Evolutionary conservation across 2,329 filamentous ascomycete genomes (phyloP).

Genomic region (Golovinomyces cichoracearum): DNA sequence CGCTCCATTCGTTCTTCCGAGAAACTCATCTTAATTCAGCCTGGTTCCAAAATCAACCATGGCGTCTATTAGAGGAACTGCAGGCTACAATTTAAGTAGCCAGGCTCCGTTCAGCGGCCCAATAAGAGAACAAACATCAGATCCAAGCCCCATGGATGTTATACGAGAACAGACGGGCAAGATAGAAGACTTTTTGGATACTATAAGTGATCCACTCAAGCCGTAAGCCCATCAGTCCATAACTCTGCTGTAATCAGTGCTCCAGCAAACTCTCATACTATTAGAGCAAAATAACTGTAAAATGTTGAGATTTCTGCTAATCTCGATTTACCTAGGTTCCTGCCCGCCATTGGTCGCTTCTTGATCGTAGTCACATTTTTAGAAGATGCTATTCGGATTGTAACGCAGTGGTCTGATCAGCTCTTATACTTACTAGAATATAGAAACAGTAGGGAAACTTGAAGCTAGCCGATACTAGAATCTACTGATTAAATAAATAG

Average conservation of each 20-base stretch:
- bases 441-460: slow-evolving; percentile 44
- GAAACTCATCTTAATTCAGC: slow-evolving; percentile 4
- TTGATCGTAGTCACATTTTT: slow-evolving; percentile 96
- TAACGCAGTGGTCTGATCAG: slow-evolving; percentile 95
- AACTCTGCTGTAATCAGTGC: no score
- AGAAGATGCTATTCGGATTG: slow-evolving; percentile 82
- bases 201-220: slow-evolving; percentile 68
- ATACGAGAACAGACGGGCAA: slow-evolving; percentile 92
- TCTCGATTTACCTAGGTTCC: slow-evolving; percentile 33
- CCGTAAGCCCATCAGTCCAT: slow-evolving; percentile 45
- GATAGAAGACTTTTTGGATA: slow-evolving; percentile 84
- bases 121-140: slow-evolving; percentile 13
- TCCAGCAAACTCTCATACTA: no score
- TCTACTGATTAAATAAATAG: slow-evolving; percentile 21
- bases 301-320: not conserved
- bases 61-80: slow-evolving; percentile 33
- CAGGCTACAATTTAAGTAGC: slow-evolving; percentile 18
- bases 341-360: slow-evolving; percentile 88
- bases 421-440: slow-evolving; percentile 80
- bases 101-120: slow-evolving; percentile 17
- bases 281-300: no score
- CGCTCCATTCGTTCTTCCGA: not conserved
- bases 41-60: slow-evolving; percentile 17
- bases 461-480: not conserved
- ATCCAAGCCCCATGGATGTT: slow-evolving; percentile 37